A percentile compares a stretch with the other conserved stretches of the same genome.
phyloP scores from a whole-genome alignment of 2,329 filamentous ascomycete species.

The Phaeomoniella chlamydospora region DNA sequence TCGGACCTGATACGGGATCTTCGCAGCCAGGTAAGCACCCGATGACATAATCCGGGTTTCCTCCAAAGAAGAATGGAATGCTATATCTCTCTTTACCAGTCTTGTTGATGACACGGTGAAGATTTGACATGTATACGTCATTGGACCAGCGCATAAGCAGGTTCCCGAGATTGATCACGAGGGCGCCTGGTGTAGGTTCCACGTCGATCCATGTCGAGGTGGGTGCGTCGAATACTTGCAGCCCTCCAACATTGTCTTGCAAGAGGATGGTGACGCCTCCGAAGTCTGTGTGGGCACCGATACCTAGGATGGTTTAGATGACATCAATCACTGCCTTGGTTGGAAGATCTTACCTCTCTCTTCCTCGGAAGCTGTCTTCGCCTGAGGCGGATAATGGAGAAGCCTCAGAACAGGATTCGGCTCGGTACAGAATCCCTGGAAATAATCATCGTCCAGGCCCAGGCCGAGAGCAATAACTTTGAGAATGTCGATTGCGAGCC shows the following conservation, averaged over 20 bases:
- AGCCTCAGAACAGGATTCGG: constrained; percentile 14
- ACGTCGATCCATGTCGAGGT: constrained; percentile 13
- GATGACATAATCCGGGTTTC: constrained; percentile 13
- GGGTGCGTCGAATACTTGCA: constrained; percentile 14
- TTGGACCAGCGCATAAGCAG: constrained; percentile 17
- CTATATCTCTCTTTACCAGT: constrained; percentile 13
- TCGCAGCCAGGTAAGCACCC: constrained; percentile 12
- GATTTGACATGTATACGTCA: constrained; percentile 13
- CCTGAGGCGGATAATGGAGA: constrained; percentile 16
- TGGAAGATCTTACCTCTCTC: constrained; percentile 12
- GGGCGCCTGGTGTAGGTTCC: constrained; percentile 6
- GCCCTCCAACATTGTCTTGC: constrained; percentile 13
- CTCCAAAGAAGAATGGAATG: constrained; percentile 15
- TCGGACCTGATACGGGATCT: constrained; percentile 4
- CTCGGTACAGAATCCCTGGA: constrained; percentile 12
- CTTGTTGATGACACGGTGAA: constrained; percentile 16
- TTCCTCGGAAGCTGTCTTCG: constrained; percentile 4
- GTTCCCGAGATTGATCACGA: constrained; percentile 18
- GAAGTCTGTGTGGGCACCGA: constrained; percentile 18
- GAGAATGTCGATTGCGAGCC: constrained; percentile 10
- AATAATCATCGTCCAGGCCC: constrained; percentile 6
- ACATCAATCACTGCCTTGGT: too few species aligned
- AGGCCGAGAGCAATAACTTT: constrained; percentile 7
- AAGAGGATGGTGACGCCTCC: constrained; percentile 17
- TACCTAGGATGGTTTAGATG: too few species aligned